Conservation (phyloP, 2,329 filamentous ascomycete species). For the Sporothrix dimorphospora region DNA sequence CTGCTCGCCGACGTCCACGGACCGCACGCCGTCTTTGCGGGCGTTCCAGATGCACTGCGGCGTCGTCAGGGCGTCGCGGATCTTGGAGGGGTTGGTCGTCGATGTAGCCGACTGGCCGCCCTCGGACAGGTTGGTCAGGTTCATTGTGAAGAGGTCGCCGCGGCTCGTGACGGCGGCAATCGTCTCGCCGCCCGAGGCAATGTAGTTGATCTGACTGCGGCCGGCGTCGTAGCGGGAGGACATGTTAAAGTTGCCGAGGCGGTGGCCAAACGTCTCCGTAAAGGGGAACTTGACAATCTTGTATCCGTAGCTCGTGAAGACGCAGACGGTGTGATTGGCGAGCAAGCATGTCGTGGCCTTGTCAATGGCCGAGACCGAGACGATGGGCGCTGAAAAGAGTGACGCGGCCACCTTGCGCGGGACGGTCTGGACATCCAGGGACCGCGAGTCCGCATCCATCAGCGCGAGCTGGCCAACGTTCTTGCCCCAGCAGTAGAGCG, state of each 20-base stretch:
- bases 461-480: slow-evolving; percentile 93
- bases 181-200: slow-evolving; percentile 85
- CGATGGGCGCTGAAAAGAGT: slow-evolving; percentile 72
- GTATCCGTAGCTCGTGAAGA: slow-evolving; percentile 95
- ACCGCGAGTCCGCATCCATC: slow-evolving; percentile 92
- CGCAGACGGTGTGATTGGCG: slow-evolving; percentile 84
- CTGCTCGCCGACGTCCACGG: slow-evolving; percentile 87
- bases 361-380: slow-evolving; percentile 84
- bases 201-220: slow-evolving; percentile 70
- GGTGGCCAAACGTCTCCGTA: slow-evolving; percentile 66
- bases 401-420: slow-evolving; percentile 89
- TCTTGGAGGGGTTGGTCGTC: slow-evolving; percentile 91
- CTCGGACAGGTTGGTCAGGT: slow-evolving; percentile 70
- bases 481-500: slow-evolving; percentile 91
- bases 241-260: slow-evolving; percentile 67
- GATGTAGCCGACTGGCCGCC: slow-evolving; percentile 64
- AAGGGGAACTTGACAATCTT: slow-evolving; percentile 85
- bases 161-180: slow-evolving; percentile 84
- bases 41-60: slow-evolving; percentile 88
- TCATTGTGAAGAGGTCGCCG: slow-evolving; percentile 86
- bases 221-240: slow-evolving; percentile 64
- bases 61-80: slow-evolving; percentile 76
- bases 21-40: slow-evolving; percentile 81
- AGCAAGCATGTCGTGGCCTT: slow-evolving; percentile 84
- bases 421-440: slow-evolving; percentile 77